These are phyloP conservation scores for Scytalidium sp. DNA, from an alignment of 2,329 filamentous ascomycete genomes.

Conservation along the genomic window DNA sequence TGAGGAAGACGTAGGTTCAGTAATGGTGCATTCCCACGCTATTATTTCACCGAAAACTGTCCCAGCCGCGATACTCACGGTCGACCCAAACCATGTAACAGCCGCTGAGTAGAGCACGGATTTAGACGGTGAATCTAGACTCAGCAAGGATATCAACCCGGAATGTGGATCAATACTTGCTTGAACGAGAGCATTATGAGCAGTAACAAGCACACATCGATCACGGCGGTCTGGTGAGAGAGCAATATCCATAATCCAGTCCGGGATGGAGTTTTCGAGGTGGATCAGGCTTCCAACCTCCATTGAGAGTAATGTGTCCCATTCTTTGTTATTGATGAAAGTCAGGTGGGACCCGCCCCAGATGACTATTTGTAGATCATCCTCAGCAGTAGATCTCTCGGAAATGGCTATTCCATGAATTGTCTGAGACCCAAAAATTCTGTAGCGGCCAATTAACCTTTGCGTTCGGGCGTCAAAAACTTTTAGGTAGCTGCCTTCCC, in stretches of 20 bases:
- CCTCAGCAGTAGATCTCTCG: conserved; percentile 11
- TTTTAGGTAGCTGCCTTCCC: conserved; percentile 57
- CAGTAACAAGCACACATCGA: conserved; percentile 66
- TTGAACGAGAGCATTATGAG: conserved; percentile 77
- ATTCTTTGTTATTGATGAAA: conserved; percentile 29
- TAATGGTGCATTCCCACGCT: conserved; percentile 72
- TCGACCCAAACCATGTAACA: conserved; percentile 56
- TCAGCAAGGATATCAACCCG: conserved; percentile 38
- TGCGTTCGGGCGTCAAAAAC: conserved; percentile 40
- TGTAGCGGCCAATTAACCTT: conserved; percentile 37
- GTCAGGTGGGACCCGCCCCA: conserved; percentile 65
- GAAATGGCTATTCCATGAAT: conserved; percentile 68
- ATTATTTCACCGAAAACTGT: conserved; percentile 95
- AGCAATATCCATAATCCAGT: conserved; percentile 75
- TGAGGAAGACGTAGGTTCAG: conserved; percentile 7
- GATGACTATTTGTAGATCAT: conserved; percentile 44
- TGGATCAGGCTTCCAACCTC: conserved; percentile 12
- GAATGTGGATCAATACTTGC: conserved; percentile 33
- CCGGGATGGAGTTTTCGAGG: conserved; percentile 49
- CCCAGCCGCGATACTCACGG: conserved; percentile 76
- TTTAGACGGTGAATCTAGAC: conserved; percentile 62
- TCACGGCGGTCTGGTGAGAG: conserved; percentile 43
- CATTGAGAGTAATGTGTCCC: conserved; percentile 11
- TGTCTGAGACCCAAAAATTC: conserved; percentile 64
- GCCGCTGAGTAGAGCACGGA: conserved; percentile 88